Conservation (phyloP, 352 stramenopile species). For the Globisporangium camurandrum region DNA sequence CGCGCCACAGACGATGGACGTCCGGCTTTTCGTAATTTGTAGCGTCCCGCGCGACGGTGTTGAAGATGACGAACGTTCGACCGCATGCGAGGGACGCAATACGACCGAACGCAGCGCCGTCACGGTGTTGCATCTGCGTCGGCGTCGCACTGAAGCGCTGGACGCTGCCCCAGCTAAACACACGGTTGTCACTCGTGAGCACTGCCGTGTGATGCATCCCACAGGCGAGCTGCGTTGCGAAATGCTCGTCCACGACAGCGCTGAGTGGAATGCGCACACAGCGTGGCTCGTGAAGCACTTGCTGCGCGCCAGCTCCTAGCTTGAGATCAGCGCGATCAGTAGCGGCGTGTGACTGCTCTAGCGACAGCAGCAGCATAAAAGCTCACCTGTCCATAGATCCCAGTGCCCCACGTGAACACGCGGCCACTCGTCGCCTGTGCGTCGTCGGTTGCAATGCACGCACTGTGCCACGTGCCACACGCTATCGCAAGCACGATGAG, state of each 20-base stretch:
- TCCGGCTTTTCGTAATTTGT: constrained; percentile 54
- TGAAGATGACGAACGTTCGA: constrained; percentile 69
- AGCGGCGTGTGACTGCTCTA: neutral
- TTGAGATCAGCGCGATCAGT: constrained; percentile 8
- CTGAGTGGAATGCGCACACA: constrained; percentile 25
- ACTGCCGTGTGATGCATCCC: constrained; percentile 61
- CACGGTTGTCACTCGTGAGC: constrained; percentile 36
- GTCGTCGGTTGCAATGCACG: constrained; percentile 34
- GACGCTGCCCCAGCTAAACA: constrained; percentile 66
- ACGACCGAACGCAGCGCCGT: constrained; percentile 27
- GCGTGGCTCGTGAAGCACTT: constrained; percentile 39
- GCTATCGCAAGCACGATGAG: constrained; percentile 44
- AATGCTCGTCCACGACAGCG: constrained; percentile 30
- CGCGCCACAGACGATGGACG: constrained; percentile 38
- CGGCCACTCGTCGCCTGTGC: constrained; percentile 13
- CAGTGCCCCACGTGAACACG: constrained; percentile 68
- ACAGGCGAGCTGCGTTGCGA: constrained; percentile 37
- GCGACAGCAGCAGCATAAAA: too few species aligned
- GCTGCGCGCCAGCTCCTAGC: constrained; percentile 33
- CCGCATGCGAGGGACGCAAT: constrained; percentile 63
- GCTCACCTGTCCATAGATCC: constrained; percentile 51
- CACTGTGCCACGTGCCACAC: constrained; percentile 70
- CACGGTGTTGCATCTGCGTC: constrained; percentile 22
- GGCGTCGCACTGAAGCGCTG: constrained; percentile 35
- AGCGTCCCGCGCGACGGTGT: constrained; percentile 39